Conservation (phyloP, 768 basidiomycete genomes). For the Trametes gibbosa region DNA sequence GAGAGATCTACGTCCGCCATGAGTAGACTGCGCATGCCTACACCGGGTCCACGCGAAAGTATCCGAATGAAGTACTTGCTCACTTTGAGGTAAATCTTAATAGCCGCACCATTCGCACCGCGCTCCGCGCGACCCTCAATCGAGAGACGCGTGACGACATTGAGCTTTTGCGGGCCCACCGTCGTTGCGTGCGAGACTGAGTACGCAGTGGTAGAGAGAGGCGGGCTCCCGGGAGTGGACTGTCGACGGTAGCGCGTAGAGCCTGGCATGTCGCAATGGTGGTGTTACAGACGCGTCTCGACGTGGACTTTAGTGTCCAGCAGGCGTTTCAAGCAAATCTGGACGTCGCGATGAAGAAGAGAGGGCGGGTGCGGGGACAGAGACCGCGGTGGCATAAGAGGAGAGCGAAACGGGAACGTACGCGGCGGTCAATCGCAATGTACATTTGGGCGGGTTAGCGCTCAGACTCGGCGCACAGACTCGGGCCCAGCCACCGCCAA, state of each 20-base stretch:
- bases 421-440: neutral
- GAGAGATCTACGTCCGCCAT: constrained; percentile 45
- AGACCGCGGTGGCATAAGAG: constrained; percentile 16
- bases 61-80: constrained; percentile 9
- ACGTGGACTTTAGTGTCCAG: constrained; percentile 13
- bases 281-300: constrained; percentile 4
- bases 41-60: neutral
- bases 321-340: neutral
- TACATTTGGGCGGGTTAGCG: neutral
- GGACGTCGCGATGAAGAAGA: neutral
- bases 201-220: constrained; percentile 26
- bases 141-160: constrained; percentile 70
- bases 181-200: constrained; percentile 22
- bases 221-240: constrained; percentile 29
- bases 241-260: constrained; percentile 28
- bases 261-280: constrained; percentile 7
- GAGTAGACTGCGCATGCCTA: neutral
- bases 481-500: constrained; percentile 8
- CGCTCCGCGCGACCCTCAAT: constrained; percentile 73
- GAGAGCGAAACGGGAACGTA: no score
- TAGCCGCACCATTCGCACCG: constrained; percentile 59
- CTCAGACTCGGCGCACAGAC: constrained; percentile 3
- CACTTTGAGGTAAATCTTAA: constrained; percentile 80
- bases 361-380: neutral
- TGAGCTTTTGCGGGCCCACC: constrained; percentile 43